Base-by-base conservation (phyloP, 768 basidiomycete species). In the Lactifluus piperatus region DNA sequence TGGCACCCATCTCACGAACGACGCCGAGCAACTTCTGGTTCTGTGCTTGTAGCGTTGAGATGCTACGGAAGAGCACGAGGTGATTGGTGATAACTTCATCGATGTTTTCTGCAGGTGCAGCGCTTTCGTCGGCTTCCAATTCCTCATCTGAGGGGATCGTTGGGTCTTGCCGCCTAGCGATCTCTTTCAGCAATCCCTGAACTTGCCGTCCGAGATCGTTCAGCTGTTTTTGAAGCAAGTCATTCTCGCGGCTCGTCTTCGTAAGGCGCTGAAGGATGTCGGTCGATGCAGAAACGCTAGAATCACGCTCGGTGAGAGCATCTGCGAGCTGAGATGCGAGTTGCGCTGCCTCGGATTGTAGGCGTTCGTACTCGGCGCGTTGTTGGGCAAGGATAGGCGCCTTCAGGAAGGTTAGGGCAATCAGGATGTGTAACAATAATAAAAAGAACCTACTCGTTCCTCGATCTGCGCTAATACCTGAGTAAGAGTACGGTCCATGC, bases 331-430 rank as follows among this genome's bases (percentile, higher is more conserved):
- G 91, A 13, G 81, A 76, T 2, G 90, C 85, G 24, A 97, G 83
- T 52, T 91, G 85, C 29, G 84, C 75, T 4, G 90, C 85, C 70
- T 95, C 92, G 2, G 81, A 79, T 65, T 84, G 83, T 11, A 94
- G 75, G 18, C 90, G 86, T 64, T 90, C 88, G 68, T 95, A 94
- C 71, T 97, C 94, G 4, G 77, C 76, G 20, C 91, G 86, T 73
- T 97, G 95, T 70, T 95, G 89, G 16, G 87, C 84, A 8, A 99
- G 78, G 26, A 93, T 78, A 9, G 95, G 95, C 14, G 93, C 93
- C 94, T 97, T 36, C 0, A 11, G n/a, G 7, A 13, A 6, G n/a
- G 48, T 60, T 4, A 60, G 48, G 44, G 20, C 47, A 27, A 29
- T 29, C 9, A 5, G 3, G 44, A 27, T 18, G 20, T 22, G 24